phyloP scores from a whole-genome alignment of 2,329 filamentous ascomycete genomes.

The Coniella vitis region DNA sequence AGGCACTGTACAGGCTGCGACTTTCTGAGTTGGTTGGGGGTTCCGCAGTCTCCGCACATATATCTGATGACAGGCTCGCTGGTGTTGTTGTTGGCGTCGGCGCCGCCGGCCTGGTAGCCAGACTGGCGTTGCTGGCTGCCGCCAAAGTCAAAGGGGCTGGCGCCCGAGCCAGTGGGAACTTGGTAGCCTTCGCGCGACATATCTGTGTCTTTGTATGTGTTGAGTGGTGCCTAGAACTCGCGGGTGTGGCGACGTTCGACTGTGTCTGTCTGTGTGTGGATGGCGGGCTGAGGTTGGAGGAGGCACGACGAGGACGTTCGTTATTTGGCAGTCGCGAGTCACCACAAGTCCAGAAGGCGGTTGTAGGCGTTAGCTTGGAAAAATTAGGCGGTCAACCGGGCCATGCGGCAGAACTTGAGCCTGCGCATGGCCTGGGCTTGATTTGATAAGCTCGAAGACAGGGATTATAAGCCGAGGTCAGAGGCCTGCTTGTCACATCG shows the following conservation, averaged over 20 bases:
- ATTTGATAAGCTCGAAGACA: conserved; percentile 4
- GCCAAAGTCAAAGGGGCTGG: conserved; percentile 34
- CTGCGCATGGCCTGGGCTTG: no score
- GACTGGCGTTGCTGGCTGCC: conserved; percentile 28
- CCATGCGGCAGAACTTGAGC: conserved; percentile 15
- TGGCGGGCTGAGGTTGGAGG: neutral
- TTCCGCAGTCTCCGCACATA: conserved; percentile 78
- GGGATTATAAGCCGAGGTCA: conserved; percentile 9
- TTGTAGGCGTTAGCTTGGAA: neutral
- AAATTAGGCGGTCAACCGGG: conserved; percentile 17
- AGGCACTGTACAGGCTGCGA: conserved; percentile 80
- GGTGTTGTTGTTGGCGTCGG: conserved; percentile 34
- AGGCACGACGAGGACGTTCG: neutral
- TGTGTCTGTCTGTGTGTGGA: neutral
- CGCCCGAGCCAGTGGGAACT: conserved; percentile 51
- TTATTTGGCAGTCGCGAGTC: no score
- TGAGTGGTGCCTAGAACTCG: neutral
- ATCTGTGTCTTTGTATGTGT: neutral
- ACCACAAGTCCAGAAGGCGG: neutral
- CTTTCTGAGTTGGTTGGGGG: conserved; percentile 66
- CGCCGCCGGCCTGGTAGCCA: conserved; percentile 30
- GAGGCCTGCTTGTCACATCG: neutral
- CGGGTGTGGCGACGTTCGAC: neutral
- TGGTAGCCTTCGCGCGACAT: conserved; percentile 76
- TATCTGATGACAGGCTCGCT: conserved; percentile 58